Evolutionary conservation across 1,139 yeast species (phyloP).

Genomic region (Taiozyma onychis): DNA sequence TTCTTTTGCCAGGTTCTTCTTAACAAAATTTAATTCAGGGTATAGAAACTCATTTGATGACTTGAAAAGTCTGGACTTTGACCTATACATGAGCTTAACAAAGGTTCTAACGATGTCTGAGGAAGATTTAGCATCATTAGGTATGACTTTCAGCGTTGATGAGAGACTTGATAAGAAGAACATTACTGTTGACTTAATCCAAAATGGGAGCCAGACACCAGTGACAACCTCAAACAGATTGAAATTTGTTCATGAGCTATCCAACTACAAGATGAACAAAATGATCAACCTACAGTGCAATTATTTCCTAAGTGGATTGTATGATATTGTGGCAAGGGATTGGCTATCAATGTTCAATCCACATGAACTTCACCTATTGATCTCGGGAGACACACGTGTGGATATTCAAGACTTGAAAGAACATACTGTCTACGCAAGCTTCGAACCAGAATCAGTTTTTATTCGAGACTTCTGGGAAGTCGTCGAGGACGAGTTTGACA

Average conservation of each 20-base stretch:
- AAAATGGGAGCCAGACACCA: slow-evolving; percentile 47
- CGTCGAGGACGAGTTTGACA: slow-evolving; percentile 52
- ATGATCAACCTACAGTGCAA: slow-evolving; percentile 53
- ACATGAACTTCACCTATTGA: slow-evolving; percentile 72
- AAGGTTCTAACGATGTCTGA: slow-evolving; percentile 53
- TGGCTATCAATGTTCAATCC: slow-evolving; percentile 88
- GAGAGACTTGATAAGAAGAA: slow-evolving; percentile 22
- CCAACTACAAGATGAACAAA: slow-evolving; percentile 73
- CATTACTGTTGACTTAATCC: slow-evolving; percentile 50
- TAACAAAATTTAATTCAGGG: slow-evolving; percentile 54
- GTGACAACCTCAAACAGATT: slow-evolving; percentile 62
- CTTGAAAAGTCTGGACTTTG: slow-evolving; percentile 62
- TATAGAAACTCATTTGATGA: slow-evolving; percentile 71
- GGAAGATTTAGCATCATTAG: slow-evolving; percentile 53
- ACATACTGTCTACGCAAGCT: slow-evolving; percentile 69
- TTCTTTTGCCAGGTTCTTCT: slow-evolving; percentile 81
- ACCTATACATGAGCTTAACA: slow-evolving; percentile 58
- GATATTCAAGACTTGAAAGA: slow-evolving; percentile 62
- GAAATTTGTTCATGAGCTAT: slow-evolving; percentile 71
- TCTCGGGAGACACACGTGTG: slow-evolving; percentile 67
- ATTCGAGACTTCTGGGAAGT: slow-evolving; percentile 71
- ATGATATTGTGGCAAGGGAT: slow-evolving; percentile 56
- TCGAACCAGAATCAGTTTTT: slow-evolving; percentile 47
- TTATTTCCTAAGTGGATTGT: slow-evolving; percentile 67
- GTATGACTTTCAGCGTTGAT: slow-evolving; percentile 56